Conservation (phyloP, 176 grass and related monocot genomes). For the Bonia amplexicaulis region DNA sequence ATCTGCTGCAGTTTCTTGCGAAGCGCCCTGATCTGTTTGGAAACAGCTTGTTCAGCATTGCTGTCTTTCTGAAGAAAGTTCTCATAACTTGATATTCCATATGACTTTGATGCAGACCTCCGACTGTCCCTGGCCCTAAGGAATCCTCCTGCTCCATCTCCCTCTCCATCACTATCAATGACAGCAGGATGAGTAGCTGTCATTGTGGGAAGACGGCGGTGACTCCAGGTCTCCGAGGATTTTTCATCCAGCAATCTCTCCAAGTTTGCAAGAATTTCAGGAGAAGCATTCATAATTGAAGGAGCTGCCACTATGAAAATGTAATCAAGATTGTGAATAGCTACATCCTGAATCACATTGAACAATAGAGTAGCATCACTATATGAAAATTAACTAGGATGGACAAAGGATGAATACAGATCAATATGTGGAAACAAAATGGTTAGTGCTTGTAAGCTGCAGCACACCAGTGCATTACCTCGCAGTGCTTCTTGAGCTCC, state of each 20-base stretch:
- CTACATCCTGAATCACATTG: slow-evolving; percentile 62
- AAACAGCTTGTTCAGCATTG: slow-evolving; percentile 60
- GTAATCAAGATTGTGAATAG: slow-evolving; percentile 94
- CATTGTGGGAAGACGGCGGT: slow-evolving; percentile 80
- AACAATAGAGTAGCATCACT: slow-evolving; percentile 12
- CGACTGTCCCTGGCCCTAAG: slow-evolving; percentile 43
- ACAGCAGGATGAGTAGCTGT: slow-evolving; percentile 83
- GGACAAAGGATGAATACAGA: slow-evolving; percentile 8
- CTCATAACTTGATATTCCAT: slow-evolving; percentile 52
- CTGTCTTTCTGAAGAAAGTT: slow-evolving; percentile 60
- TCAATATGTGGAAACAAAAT: not conserved
- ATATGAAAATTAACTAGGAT: slow-evolving; percentile 9
- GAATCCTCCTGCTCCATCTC: slow-evolving; percentile 46
- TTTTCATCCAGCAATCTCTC: slow-evolving; percentile 77
- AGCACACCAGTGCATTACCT: slow-evolving; percentile 50
- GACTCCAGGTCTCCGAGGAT: slow-evolving; percentile 74
- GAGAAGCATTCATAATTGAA: slow-evolving; percentile 70
- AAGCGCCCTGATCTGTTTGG: slow-evolving; percentile 81
- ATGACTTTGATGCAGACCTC: slow-evolving; percentile 42
- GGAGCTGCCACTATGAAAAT: slow-evolving; percentile 73
- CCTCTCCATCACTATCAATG: slow-evolving; percentile 76
- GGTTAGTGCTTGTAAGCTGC: slow-evolving; percentile 1
- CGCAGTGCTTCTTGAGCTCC: slow-evolving; percentile 82
- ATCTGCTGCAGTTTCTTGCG: slow-evolving; percentile 98
- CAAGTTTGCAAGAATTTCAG: slow-evolving; percentile 76